A percentile compares a stretch with the other conserved stretches of the same genome.
Conservation (phyloP, 306 rosid species). For the Cucurbita maxima region DNA sequence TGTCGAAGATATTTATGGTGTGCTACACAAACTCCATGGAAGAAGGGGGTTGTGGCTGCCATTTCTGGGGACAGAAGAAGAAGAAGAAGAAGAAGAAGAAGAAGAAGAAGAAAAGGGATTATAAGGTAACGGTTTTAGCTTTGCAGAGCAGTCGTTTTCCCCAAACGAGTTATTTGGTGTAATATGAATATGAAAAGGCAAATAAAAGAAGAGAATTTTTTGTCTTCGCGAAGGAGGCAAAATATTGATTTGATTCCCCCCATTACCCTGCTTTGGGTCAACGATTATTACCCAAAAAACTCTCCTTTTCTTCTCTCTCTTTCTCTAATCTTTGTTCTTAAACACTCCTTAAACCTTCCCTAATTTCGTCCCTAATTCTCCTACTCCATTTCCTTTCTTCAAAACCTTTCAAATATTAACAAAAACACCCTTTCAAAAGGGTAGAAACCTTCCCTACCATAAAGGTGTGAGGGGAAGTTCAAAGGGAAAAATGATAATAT, state of each 20-base stretch:
- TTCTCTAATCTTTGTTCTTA: neutral
- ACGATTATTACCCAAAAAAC: constrained; percentile 10
- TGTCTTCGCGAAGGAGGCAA: constrained; percentile 6
- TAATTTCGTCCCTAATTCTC: neutral
- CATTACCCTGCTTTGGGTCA: neutral
- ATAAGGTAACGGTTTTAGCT: neutral
- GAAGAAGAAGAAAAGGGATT: neutral
- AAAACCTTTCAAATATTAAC: neutral
- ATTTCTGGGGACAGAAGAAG: constrained; percentile 34
- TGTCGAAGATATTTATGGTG: constrained; percentile 7
- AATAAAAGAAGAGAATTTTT: neutral
- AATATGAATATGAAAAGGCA: too few relatives aligned
- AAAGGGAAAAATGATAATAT: too few relatives aligned
- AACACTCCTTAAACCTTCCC: neutral
- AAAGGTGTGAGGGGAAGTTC: too few relatives aligned
- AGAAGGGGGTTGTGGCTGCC: constrained; percentile 25
- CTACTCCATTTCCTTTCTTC: neutral
- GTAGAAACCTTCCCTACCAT: too few relatives aligned
- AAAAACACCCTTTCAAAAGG: too few relatives aligned
- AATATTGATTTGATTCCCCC: neutral
- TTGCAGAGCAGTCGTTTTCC: constrained; percentile 11
- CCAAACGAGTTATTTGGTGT: neutral
- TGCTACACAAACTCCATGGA: constrained; percentile 41
- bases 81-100: constrained; percentile 7
- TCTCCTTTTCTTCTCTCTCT: neutral